These are phyloP conservation scores for Coemansia sp. DNA, from an alignment of 192 early-diverging fungal genomes.

Conservation along the genomic window DNA sequence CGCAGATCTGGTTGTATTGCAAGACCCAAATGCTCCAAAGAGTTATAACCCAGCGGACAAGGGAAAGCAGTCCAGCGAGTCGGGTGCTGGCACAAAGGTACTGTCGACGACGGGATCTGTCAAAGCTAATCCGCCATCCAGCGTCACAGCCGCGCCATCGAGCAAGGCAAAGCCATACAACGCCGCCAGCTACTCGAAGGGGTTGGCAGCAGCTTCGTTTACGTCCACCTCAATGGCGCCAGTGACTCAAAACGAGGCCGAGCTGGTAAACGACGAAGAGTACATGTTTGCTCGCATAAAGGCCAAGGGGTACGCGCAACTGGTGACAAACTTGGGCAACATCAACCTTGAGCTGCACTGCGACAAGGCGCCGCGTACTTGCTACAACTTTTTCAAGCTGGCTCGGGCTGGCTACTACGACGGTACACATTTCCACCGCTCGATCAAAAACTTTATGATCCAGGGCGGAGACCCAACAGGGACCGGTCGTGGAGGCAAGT, in stretches of 20 bases:
- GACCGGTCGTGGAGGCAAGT: constrained; percentile 85
- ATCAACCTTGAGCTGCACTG: constrained; percentile 35
- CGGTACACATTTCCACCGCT: constrained; percentile 76
- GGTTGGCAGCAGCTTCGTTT: constrained; percentile 70
- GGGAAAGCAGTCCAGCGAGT: background rate
- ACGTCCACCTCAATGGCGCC: constrained; percentile 81
- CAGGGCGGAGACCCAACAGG: constrained; percentile 97
- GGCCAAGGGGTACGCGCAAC: constrained; percentile 68
- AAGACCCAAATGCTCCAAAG: constrained; percentile 50
- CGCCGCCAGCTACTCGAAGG: constrained; percentile 79
- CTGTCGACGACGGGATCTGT: background rate
- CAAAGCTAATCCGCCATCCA: background rate
- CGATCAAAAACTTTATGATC: constrained; percentile 91
- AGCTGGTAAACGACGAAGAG: constrained; percentile 74
- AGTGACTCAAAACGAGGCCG: constrained; percentile 65
- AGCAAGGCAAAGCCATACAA: constrained; percentile 61
- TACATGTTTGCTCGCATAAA: constrained; percentile 85
- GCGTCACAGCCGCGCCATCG: background rate
- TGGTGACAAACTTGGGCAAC: constrained; percentile 68
- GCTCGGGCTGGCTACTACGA: constrained; percentile 74
- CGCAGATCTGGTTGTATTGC: constrained; percentile 85
- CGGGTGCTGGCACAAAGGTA: constrained; percentile 1
- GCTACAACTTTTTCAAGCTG: constrained; percentile 89
- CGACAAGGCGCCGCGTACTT: constrained; percentile 71
- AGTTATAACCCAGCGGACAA: constrained; percentile 5